phyloP scores from a whole-genome alignment of 1,139 yeast species.

The Nakaseomyces uthaithaninus region DNA sequence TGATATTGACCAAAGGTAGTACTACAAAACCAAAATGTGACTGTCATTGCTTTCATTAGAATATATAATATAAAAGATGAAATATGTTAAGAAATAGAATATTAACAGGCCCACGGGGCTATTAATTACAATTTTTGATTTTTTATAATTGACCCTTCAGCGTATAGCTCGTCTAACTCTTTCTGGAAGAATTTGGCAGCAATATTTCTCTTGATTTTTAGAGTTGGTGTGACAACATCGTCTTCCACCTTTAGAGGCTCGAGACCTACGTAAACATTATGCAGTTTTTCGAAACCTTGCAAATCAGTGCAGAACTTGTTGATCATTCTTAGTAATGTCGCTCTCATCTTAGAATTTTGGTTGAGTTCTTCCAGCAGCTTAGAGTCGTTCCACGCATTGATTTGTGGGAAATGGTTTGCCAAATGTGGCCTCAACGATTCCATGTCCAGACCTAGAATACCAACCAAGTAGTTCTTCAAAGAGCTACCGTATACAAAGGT shows the following conservation, averaged over 20 bases:
- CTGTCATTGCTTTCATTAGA: constrained; percentile 4
- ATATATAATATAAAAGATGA: constrained; percentile 1
- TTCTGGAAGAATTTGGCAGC: constrained; percentile 46
- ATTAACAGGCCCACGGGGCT: neutral
- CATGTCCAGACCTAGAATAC: constrained; percentile 55
- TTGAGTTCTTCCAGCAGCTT: constrained; percentile 29
- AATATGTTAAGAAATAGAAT: neutral
- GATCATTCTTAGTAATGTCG: constrained; percentile 21
- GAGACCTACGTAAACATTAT: constrained; percentile 48
- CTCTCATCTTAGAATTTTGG: constrained; percentile 20
- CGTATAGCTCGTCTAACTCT: constrained; percentile 47
- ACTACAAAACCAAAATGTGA: too few relatives aligned
- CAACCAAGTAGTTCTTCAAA: constrained; percentile 50
- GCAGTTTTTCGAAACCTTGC: constrained; percentile 54
- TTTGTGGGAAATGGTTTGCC: constrained; percentile 13
- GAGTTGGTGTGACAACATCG: constrained; percentile 65
- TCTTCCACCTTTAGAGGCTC: constrained; percentile 63
- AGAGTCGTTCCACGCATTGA: constrained; percentile 20
- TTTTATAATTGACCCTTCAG: constrained; percentile 43
- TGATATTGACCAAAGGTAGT: too few relatives aligned
- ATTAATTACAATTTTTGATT: constrained; percentile 20
- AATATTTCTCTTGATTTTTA: constrained; percentile 58
- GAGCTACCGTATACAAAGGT: constrained; percentile 67
- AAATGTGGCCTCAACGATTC: constrained; percentile 26
- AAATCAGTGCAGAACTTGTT: constrained; percentile 30